Evolutionary conservation across 2,329 filamentous ascomycete species (phyloP), one percentile per base, ranked within the genome.

Genomic region (Triangularia verruculosa): DNA sequence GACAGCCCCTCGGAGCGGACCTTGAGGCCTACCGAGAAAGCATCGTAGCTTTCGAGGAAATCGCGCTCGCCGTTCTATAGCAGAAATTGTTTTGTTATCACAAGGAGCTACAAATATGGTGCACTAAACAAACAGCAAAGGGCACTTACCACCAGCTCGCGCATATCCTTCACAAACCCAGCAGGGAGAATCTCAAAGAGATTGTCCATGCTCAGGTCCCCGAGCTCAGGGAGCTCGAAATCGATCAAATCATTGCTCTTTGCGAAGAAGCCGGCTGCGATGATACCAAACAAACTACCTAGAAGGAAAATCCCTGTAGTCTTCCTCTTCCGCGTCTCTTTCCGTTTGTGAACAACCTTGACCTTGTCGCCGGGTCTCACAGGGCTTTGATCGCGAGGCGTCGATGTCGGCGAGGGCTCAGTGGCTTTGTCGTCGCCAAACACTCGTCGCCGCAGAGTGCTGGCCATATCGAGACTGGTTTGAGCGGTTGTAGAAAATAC

Each of bases 241-340:
- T 92, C 92, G 67, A 97, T 93, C 67, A 98, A 83, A 73, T 97
- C 93, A 77, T 93, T 95, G 75, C 85, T 91, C 69, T 90, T 89
- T 28, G 93, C 94, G 70, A 99, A 95, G 76, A 97, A 93, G 28
- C 93, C 89, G 1, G 95, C 95, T 2, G 89, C 83, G n/a, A 96
- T 79, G 62, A 99, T 84, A 12, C 95, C 95, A 71, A 95, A 94
- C n/a, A 99, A 72, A 47, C 93, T 92, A 30, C 95, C 95, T 20
- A 99, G 82, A 9, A 89, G 79, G 76, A 99, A 98, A 27, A 97
- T 90, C 72, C 96, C 86, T 2, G 89, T 88, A 76, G 87, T 91
- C 66, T 89, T 87, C 70, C 91, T 86, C 78, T 94, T 96, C 67
- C 85, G 85, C 59, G 79, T 81, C 69, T 83, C 84, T 11, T 78